Base-by-base conservation (phyloP, 2,329 filamentous ascomycete species). In the Botrytis hyacinthi region DNA sequence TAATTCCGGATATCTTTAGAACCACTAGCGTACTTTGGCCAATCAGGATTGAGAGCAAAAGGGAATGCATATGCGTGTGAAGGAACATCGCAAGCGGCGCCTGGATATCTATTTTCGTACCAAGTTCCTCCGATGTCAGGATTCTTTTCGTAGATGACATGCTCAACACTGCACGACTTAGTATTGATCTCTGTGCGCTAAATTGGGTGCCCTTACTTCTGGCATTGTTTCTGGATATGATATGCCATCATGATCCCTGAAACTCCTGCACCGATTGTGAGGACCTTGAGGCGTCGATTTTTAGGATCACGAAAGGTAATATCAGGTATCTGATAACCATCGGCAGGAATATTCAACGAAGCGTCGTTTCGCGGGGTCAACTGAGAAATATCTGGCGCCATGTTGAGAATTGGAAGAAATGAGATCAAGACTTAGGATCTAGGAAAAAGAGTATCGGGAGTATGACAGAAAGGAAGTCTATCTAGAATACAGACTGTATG, bases 41-140 rank as follows among this genome's bases (percentile, higher is more conserved):
- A 90, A 74, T 86, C 83, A 3, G 86, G 82, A 68, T 89, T 89
- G 73, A 88, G 86, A 51, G 87, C 88, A 77, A 90, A 90, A n/a
- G 86, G 88, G 79, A 85, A 89, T 42, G 77, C 77, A 67, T 79
- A 79, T 10, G 74, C 74, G 65, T 80, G 77, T 42, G 77, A 78
- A 29, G 78, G 78, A 26, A 78, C 66, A 68, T 80, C 78, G 63
- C 87, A 89, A 71, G 84, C 83, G 75, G 86, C 87, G 22, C 87
- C 87, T 0, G 87, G 87, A 74, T 90, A 89, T 83, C 82, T 77
- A 71, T 85, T 85, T 75, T 85, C 83, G 2, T 84, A 76, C 84
- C 85, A 86, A 5, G 84, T 86, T 81, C 84, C 69, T 37, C 83
- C 83, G 44, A 86, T 79, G 57, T 83, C 82, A 22, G 79, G 75